Evolutionary conservation across 1,284 basidiomycete genomes (phyloP).

Genomic region (Austroboletus olivaceoglutinosus): DNA sequence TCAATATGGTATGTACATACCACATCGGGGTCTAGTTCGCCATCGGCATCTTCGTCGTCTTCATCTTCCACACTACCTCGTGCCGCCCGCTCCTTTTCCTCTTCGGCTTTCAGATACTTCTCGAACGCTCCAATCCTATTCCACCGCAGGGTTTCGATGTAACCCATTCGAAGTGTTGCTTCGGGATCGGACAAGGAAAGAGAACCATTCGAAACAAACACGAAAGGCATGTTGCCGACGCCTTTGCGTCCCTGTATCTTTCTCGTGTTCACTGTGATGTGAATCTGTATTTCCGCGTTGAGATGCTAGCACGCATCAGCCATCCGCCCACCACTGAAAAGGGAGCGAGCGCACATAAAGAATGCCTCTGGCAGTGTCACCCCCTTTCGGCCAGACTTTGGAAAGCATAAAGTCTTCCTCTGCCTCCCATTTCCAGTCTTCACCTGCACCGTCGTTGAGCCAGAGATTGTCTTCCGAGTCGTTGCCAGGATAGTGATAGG

Average conservation of each 20-base stretch:
- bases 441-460: slow-evolving; percentile 19
- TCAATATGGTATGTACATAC: slow-evolving; percentile 11
- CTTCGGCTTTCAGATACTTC: slow-evolving; percentile 25
- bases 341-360: slow-evolving; percentile 51
- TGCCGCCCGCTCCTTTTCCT: slow-evolving; percentile 20
- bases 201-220: slow-evolving; percentile 54
- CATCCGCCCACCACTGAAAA: background rate
- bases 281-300: slow-evolving; percentile 48
- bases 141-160: slow-evolving; percentile 27
- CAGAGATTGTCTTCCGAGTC: slow-evolving; percentile 27
- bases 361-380: slow-evolving; percentile 48
- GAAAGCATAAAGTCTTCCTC: slow-evolving; percentile 61
- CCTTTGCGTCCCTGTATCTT: slow-evolving; percentile 51
- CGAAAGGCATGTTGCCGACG: slow-evolving; percentile 53
- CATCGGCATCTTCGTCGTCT: slow-evolving; percentile 25
- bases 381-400: slow-evolving; percentile 55
- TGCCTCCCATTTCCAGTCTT: slow-evolving; percentile 57
- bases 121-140: slow-evolving; percentile 30
- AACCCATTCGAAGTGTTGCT: slow-evolving; percentile 22
- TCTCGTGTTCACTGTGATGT: slow-evolving; percentile 57
- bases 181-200: slow-evolving; percentile 26
- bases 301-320: slow-evolving; percentile 45
- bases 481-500: slow-evolving; percentile 44
- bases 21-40: slow-evolving; percentile 29
- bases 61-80: slow-evolving; percentile 18